A percentile compares a stretch with the other conserved stretches of the same genome.
Evolutionary conservation across 257 asterid genomes (phyloP).

Genomic region (Solanum lycopersicoides): DNA sequence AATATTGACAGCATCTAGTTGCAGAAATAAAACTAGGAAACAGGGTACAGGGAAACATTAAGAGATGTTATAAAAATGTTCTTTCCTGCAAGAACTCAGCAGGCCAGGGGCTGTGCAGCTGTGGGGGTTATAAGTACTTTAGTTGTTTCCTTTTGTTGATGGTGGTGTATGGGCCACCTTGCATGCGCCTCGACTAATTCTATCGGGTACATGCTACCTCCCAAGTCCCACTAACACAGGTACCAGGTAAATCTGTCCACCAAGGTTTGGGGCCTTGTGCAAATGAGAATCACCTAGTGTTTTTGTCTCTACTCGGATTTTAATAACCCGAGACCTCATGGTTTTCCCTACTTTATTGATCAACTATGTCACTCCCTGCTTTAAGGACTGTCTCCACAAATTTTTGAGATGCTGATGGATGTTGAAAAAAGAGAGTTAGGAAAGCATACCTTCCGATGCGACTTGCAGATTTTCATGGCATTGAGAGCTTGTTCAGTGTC

Average conservation of each 20-base stretch:
- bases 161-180: neutral
- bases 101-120: neutral
- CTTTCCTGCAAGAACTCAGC: neutral
- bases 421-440: neutral
- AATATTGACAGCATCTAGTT: neutral
- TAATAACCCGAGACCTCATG: neutral
- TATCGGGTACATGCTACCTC: neutral
- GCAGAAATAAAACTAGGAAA: neutral
- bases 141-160: neutral
- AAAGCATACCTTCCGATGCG: slow-evolving; percentile 71
- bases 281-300: neutral
- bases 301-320: neutral
- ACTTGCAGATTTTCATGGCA: slow-evolving; percentile 76
- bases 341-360: neutral
- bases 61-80: neutral
- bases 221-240: neutral
- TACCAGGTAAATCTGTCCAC: neutral
- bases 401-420: neutral
- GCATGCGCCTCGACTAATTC: neutral
- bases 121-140: neutral
- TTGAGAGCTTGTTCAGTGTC: slow-evolving; percentile 80
- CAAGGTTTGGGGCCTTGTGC: neutral
- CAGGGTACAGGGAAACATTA: neutral
- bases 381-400: neutral
- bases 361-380: neutral